These are phyloP conservation scores for Lenwebbia sp. DNA, from an alignment of 345 rosid genomes.

Conservation along the genomic window DNA sequence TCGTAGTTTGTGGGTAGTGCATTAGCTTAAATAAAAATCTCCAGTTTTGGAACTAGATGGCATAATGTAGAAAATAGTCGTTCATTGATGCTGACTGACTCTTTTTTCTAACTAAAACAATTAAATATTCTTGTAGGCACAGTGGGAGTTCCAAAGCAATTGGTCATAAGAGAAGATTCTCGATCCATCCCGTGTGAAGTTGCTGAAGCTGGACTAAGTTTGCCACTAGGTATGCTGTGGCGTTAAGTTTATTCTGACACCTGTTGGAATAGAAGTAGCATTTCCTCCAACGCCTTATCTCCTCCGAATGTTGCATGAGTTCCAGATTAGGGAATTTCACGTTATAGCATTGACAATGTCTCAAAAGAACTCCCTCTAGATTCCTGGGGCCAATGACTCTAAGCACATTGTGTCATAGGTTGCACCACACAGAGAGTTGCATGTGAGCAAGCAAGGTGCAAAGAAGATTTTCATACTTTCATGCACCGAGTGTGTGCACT, in stretches of 20 bases:
- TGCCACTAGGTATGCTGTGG: slow-evolving; percentile 56
- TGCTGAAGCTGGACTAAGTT: slow-evolving; percentile 50
- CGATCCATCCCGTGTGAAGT: slow-evolving; percentile 47
- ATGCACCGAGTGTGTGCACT: background rate
- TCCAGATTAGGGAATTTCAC: background rate
- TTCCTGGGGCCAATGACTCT: background rate
- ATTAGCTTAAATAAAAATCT: background rate
- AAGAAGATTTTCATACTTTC: background rate
- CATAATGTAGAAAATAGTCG: background rate
- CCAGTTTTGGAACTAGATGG: background rate
- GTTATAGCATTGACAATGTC: background rate
- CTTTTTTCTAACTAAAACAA: background rate
- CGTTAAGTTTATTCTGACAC: background rate
- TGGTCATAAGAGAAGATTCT: slow-evolving; percentile 55
- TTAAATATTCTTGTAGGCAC: slow-evolving; percentile 35
- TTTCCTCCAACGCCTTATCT: background rate
- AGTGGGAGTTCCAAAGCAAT: slow-evolving; percentile 67
- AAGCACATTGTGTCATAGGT: background rate
- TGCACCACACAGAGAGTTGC: background rate
- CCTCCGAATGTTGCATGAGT: background rate
- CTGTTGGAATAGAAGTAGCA: background rate
- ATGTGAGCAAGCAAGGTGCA: background rate
- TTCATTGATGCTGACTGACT: background rate
- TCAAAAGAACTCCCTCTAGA: background rate
- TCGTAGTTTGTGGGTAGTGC: background rate